These are phyloP conservation scores for Blepharisma japonicum DNA, from an alignment of 73 alveolate species.

Conservation along the genomic window DNA sequence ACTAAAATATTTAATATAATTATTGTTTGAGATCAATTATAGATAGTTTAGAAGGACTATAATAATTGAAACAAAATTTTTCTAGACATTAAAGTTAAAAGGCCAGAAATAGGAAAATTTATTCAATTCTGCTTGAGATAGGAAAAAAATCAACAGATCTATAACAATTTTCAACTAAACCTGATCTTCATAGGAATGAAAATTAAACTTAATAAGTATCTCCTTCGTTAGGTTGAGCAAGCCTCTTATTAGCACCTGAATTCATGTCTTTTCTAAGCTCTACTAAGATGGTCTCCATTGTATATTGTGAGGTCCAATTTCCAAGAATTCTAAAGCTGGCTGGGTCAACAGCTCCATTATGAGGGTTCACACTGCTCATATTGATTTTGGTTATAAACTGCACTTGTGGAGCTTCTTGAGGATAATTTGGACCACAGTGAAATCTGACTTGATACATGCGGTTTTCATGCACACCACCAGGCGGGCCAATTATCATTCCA, in stretches of 20 bases:
- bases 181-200: too few relatives aligned
- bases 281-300: conserved; percentile 59
- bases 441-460: conserved; percentile 82
- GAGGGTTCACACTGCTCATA: conserved; percentile 83
- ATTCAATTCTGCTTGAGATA: too few relatives aligned
- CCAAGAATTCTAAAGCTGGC: conserved; percentile 54
- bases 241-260: conserved; percentile 63
- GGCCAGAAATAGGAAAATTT: too few relatives aligned
- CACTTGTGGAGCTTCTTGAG: conserved; percentile 85
- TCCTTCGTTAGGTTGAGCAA: conserved; percentile 76
- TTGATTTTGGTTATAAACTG: conserved; percentile 78
- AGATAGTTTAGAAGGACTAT: too few relatives aligned
- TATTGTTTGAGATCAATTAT: too few relatives aligned
- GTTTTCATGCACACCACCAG: conserved; percentile 70
- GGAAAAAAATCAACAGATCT: too few relatives aligned
- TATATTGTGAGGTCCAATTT: conserved; percentile 51
- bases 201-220: conserved; percentile 40
- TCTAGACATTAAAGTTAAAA: too few relatives aligned
- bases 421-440: conserved; percentile 87
- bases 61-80: too few relatives aligned
- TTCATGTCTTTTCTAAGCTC: conserved; percentile 77
- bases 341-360: conserved; percentile 67
- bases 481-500: conserved; percentile 94
- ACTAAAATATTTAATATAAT: too few relatives aligned
- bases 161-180: too few relatives aligned